phyloP scores from a whole-genome alignment of 139 green algal species.

The Chlorella sp. region DNA sequence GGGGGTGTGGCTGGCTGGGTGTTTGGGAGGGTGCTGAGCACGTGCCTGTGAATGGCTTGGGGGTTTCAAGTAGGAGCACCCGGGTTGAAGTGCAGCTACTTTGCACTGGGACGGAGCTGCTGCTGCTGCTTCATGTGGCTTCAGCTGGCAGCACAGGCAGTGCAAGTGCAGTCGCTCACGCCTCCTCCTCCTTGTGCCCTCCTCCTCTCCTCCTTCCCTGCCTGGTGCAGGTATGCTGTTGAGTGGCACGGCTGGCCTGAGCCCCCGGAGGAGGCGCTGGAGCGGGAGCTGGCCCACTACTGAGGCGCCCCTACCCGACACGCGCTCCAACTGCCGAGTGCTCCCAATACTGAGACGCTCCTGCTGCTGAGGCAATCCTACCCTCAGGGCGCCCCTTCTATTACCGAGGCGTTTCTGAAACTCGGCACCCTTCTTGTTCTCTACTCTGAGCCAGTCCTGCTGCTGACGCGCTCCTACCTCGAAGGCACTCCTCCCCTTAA shows the following conservation, averaged over 20 bases:
- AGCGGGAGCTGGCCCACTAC: conserved; percentile 4
- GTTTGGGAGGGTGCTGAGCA: not conserved
- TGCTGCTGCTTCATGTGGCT: not conserved
- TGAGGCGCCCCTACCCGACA: not conserved
- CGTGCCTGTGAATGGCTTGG: not conserved
- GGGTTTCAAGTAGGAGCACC: not conserved
- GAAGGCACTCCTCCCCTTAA: too few relatives aligned
- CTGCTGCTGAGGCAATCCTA: too few relatives aligned
- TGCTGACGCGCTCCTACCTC: too few relatives aligned
- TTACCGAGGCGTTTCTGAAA: too few relatives aligned
- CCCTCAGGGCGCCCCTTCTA: too few relatives aligned
- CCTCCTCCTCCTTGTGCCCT: not conserved
- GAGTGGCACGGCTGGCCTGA: conserved; percentile 17
- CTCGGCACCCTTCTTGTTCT: too few relatives aligned
- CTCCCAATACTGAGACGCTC: too few relatives aligned
- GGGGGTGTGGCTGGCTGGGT: not conserved
- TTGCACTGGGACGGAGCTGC: not conserved
- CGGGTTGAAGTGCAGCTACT: too few relatives aligned
- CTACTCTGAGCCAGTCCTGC: too few relatives aligned
- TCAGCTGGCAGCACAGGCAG: not conserved
- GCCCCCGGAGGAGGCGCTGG: not conserved
- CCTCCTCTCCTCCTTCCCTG: not conserved
- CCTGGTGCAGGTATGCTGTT: conserved; percentile 7
- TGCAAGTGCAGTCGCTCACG: not conserved
- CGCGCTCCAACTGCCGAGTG: too few relatives aligned